A percentile compares a stretch with the other conserved stretches of the same genome.
phyloP scores from a whole-genome alignment of 306 rosid species.

The Medicago arabica region DNA sequence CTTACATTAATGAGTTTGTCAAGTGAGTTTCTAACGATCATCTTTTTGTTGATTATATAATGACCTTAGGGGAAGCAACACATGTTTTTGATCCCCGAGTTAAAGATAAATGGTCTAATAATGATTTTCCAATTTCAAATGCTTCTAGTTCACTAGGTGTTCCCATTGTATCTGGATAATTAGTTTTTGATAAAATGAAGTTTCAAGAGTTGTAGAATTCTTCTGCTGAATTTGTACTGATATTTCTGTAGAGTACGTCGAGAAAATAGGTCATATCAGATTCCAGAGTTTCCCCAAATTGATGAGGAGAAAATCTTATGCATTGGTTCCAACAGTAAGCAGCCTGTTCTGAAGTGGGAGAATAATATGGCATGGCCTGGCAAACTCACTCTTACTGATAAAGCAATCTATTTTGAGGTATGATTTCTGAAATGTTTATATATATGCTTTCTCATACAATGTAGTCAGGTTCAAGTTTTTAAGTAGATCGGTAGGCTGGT shows the following conservation, averaged over 20 bases:
- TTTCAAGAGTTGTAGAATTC: constrained; percentile 1
- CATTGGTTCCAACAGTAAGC: constrained; percentile 80
- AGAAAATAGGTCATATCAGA: constrained; percentile 72
- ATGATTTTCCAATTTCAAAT: constrained; percentile 28
- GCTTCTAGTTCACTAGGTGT: constrained; percentile 28
- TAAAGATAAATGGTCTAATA: constrained; percentile 1
- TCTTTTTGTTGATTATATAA: constrained; percentile 32
- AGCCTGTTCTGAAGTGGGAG: constrained; percentile 95
- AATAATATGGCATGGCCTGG: constrained; percentile 98
- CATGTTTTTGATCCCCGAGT: background rate
- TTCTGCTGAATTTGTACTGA: constrained; percentile 43
- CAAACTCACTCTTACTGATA: constrained; percentile 85
- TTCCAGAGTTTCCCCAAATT: constrained; percentile 64
- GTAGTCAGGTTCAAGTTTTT: too few relatives aligned
- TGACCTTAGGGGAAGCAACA: constrained; percentile 30
- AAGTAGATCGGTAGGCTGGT: too few relatives aligned
- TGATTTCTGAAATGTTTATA: constrained; percentile 38
- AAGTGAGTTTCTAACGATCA: constrained; percentile 60
- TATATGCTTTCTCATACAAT: background rate
- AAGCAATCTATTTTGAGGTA: constrained; percentile 97
- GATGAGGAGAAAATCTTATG: constrained; percentile 76
- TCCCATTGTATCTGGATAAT: constrained; percentile 37
- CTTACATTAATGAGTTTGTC: constrained; percentile 80
- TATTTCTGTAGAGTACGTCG: constrained; percentile 74
- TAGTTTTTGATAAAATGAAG: background rate